Evolutionary conservation across 768 basidiomycete species (phyloP), one percentile per base, ranked within the genome.

Genomic region (Lactarius hengduanensis): DNA sequence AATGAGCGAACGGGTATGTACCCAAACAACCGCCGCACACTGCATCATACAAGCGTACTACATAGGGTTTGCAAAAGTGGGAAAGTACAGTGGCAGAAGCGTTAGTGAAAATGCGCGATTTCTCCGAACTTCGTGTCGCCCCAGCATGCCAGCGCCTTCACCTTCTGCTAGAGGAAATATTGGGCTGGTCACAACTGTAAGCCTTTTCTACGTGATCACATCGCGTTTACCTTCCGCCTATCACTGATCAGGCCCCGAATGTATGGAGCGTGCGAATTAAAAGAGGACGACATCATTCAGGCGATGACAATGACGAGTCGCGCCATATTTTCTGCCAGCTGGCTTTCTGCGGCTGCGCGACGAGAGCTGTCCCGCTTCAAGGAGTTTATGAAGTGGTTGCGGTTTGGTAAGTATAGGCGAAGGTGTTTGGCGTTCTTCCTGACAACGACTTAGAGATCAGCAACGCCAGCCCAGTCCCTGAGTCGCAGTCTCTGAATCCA

Each of bases 1-100:
- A 72, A 89, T 90, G 82, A 91, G 87, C 66, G 92, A 94, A 77
- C 81, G 92, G 74, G 92, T 92, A 77, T 71, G 78, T 74, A 45
- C 15, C 28, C 38, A 59, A 45, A 53, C n/a, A n/a, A 20, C 18
- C 28, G 18, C 53, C n/a, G 9, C 15, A 34, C 56, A 28, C 20
- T 47, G 15, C 41, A 62, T 55, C n/a, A 55, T n/a, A 54, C 32
- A 34, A 55, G n/a, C 7, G 54, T 57, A 22, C n/a, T 26, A 77
- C 64, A 50, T 54, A 94, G 92, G 86, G 86, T 57, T 80, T 94
- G 63, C 86, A 88, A 73, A 92, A 91, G 74, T 94, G 92, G 92
- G 91, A 94, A 73, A 79, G 84, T 1, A 86, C 85, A 4, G 83
- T 92, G 70, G 80, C 80, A 11, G 90, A 92, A 67, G 84, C 90